Percentiles rank a stretch among this genome's conserved stretches.
phyloP scores from a whole-genome alignment of 768 basidiomycete genomes.

The Hypholoma fasciculare region DNA sequence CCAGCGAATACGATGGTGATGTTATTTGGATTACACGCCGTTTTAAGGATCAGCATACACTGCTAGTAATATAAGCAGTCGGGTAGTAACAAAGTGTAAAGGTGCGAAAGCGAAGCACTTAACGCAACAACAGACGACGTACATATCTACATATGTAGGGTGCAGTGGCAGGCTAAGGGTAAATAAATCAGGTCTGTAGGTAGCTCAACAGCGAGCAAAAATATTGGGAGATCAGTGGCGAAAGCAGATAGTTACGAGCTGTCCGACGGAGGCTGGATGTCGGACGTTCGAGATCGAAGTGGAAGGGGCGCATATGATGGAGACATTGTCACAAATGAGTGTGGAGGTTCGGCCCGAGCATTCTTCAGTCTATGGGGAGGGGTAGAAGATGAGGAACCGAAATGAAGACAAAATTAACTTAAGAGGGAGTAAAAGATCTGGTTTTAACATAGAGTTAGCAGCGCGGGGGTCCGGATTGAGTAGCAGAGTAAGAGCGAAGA shows the following conservation, averaged over 20 bases:
- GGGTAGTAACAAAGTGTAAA: not conserved
- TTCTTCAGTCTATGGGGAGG: not conserved
- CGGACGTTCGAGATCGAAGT: not conserved
- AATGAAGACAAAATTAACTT: constrained; percentile 3
- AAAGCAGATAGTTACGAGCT: not conserved
- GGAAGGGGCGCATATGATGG: not conserved
- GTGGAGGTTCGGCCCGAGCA: not conserved
- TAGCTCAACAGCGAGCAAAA: not conserved
- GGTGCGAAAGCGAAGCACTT: not conserved
- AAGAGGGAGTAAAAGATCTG: constrained; percentile 2
- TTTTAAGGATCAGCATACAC: no score
- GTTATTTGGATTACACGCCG: no score
- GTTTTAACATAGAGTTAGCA: constrained; percentile 7
- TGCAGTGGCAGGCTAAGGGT: not conserved
- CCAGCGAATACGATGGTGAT: no score
- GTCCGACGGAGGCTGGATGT: not conserved
- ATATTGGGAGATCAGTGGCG: not conserved
- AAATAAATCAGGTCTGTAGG: not conserved
- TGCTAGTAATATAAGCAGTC: not conserved
- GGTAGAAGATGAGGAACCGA: constrained; percentile 4
- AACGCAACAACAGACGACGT: not conserved
- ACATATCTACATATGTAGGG: not conserved
- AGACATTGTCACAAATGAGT: not conserved
- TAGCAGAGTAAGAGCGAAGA: constrained; percentile 1
- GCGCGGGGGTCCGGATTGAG: not conserved